Base-by-base conservation (phyloP, 208 protist species). In the Vickermania spadyakhi region DNA sequence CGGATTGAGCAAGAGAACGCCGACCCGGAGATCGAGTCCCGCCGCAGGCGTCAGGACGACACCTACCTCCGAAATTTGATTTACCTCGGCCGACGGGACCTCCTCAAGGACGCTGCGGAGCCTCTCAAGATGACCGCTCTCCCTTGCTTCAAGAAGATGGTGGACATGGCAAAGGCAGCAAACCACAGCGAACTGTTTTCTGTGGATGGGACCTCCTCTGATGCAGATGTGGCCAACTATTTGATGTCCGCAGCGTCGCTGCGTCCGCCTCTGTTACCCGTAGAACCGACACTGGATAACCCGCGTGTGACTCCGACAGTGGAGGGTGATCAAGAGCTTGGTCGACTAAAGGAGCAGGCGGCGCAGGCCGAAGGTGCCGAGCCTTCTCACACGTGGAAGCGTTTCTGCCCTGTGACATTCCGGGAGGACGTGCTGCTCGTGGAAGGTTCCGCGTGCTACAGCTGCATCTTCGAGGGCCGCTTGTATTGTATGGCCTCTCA, bases 331-430 rank as follows among this genome's bases (percentile, higher is more conserved):
- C 64, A 70, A 21, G 83, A 84, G 50, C 55, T 56, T 21, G 61
- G 64, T 31, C 30, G 51, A 13, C 28, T 31, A 0, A 58, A 75
- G 28, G 83, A 85, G 41, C 70, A 83, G 41, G 67, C 68, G 3
- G 73, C 82, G 11, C 14, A 41, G 18, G 57, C 61, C 7, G 66
- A 60, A 28, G 73, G 71, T 3, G 64, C 67, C 5, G 30, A 64
- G 2, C 58, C 60, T 21, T 91, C 70, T 0, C 63, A 62, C 11
- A 49, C 69, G 21, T 96, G 84, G 84, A 86, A 87, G 62, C 74
- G 71, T 14, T 89, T 74, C 68, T 96, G 89, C 61, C 89, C 89
- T 1, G 89, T 96, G 1, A 91, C 86, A 3, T 82, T 77, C 50
- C 28, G 56, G 2, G 74, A 91, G 42, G 75, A 81, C 55, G 63